Evolutionary conservation across 257 asterid species (phyloP).

Genomic region (Nicotiana tabacum): DNA sequence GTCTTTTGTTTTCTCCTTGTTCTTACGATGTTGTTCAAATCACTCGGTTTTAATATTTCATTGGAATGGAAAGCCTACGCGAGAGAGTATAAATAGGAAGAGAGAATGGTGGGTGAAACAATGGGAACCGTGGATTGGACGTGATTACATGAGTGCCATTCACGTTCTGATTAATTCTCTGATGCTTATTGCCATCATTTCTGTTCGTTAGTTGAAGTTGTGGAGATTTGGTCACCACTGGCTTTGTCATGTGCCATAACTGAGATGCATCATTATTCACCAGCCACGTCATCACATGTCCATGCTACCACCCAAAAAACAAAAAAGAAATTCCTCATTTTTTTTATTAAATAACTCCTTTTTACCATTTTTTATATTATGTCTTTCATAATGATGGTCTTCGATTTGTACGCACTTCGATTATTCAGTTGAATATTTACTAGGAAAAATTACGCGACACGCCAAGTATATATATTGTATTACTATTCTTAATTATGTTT

Average conservation of each 20-base stretch:
- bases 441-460: too few relatives aligned
- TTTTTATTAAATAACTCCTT: too few relatives aligned
- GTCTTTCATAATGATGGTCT: too few relatives aligned
- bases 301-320: background rate
- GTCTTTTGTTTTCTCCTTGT: background rate
- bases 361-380: too few relatives aligned
- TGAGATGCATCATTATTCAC: constrained; percentile 2
- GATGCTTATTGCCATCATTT: background rate
- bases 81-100: constrained; percentile 5
- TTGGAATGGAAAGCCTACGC: background rate
- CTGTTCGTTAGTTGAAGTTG: background rate
- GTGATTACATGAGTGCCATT: constrained; percentile 10
- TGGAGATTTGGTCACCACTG: constrained; percentile 3
- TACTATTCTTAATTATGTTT: too few relatives aligned
- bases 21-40: background rate
- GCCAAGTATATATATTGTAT: too few relatives aligned
- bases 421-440: too few relatives aligned
- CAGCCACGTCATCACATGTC: background rate
- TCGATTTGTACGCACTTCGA: too few relatives aligned
- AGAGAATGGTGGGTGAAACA: background rate
- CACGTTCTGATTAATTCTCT: background rate
- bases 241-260: constrained; percentile 1
- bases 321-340: background rate
- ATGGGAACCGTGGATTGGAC: constrained; percentile 1
- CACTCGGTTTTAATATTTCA: background rate